Evolutionary conservation across 768 basidiomycete genomes (phyloP).

Genomic region (Crassisporium funariophilum): DNA sequence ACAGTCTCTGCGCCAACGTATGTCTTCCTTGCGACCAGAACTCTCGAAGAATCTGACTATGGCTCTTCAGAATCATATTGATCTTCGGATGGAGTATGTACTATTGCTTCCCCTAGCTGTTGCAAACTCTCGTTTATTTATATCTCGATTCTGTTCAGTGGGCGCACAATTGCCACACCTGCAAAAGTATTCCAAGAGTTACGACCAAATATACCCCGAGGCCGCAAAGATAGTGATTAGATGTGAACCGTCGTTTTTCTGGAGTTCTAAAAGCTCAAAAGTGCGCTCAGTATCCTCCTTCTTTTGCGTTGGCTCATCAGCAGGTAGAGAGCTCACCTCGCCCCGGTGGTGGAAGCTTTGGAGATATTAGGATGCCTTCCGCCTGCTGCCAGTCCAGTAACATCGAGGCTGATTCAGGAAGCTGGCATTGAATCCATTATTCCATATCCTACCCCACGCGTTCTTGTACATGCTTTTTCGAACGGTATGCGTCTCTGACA

Average conservation of each 20-base stretch:
- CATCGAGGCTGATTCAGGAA: not conserved
- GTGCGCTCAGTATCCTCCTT: conserved; percentile 26
- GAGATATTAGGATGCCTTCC: conserved; percentile 38
- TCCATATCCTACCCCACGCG: conserved; percentile 24
- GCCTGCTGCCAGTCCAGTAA: conserved; percentile 8
- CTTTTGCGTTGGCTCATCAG: not conserved
- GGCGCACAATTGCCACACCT: conserved; percentile 48
- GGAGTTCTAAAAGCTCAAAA: conserved; percentile 27
- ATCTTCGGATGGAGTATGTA: conserved; percentile 52
- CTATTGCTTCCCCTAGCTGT: not conserved
- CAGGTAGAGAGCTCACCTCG: conserved; percentile 29
- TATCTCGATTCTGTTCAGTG: conserved; percentile 31
- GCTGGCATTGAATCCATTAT: conserved; percentile 8
- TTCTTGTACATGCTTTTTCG: conserved; percentile 50
- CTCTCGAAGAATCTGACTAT: not conserved
- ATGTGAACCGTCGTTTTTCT: conserved; percentile 39
- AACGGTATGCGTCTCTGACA: conserved; percentile 36
- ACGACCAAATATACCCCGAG: conserved; percentile 43
- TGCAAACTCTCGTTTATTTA: not conserved
- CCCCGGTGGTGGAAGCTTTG: conserved; percentile 38
- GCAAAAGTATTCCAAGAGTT: conserved; percentile 44
- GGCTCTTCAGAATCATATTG: conserved; percentile 36
- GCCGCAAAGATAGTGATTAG: conserved; percentile 44
- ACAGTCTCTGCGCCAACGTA: conserved; percentile 17
- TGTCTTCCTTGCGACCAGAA: not conserved